Conservation (phyloP, 768 basidiomycete genomes). For the Rhizopogon sp. region DNA sequence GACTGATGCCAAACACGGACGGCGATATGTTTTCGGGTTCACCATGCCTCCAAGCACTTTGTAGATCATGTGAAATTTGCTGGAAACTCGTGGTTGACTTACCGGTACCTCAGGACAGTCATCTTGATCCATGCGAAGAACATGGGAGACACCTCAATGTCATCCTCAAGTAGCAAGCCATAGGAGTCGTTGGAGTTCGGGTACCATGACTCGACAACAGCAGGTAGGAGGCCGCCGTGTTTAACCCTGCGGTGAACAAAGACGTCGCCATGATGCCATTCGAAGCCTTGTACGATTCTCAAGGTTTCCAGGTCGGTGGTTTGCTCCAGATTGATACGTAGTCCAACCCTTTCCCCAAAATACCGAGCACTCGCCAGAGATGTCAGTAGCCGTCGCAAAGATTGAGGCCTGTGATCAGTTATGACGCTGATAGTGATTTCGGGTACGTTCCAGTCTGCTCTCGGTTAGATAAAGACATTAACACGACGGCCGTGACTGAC, state of each 20-base stretch:
- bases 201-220: constrained; percentile 90
- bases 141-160: constrained; percentile 78
- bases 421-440: constrained; percentile 68
- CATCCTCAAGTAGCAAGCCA: constrained; percentile 80
- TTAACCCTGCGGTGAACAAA: constrained; percentile 68
- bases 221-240: constrained; percentile 76
- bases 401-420: constrained; percentile 70
- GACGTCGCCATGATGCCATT: constrained; percentile 58
- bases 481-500: constrained; percentile 30
- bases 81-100: neutral
- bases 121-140: constrained; percentile 87
- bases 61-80: neutral
- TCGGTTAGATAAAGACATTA: neutral
- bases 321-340: constrained; percentile 75
- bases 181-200: constrained; percentile 69
- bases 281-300: constrained; percentile 39
- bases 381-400: constrained; percentile 58
- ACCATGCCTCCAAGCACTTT: constrained; percentile 48
- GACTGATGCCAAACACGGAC: constrained; percentile 71
- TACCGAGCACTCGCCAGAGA: constrained; percentile 57
- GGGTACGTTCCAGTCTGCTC: constrained; percentile 70
- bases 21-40: constrained; percentile 31
- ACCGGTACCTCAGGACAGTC: constrained; percentile 74
- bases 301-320: constrained; percentile 62
- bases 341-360: constrained; percentile 61